A percentile compares a stretch with the other conserved stretches of the same genome.
Conservation (phyloP, 371 early-diverging fungal genomes). For the Sporodiniella umbellata region DNA sequence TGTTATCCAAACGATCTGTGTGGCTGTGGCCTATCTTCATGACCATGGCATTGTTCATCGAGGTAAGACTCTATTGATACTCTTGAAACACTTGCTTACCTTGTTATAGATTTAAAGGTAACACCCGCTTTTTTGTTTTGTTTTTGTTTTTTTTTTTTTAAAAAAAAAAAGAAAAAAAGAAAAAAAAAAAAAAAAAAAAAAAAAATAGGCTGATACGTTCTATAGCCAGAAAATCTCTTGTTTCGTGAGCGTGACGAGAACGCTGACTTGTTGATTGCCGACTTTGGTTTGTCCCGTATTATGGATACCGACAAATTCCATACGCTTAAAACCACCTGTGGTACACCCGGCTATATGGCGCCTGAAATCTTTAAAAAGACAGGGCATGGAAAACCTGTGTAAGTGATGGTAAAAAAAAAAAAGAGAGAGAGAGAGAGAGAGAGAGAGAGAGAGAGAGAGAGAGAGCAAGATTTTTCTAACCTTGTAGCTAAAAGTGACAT, state of each 20-base stretch:
- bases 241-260: constrained; percentile 73
- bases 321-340: constrained; percentile 78
- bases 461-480: no score
- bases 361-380: constrained; percentile 79
- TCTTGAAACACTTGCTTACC: neutral
- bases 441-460: no score
- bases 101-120: constrained; percentile 48
- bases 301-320: constrained; percentile 79
- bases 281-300: constrained; percentile 87
- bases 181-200: neutral
- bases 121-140: no score
- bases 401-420: no score
- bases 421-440: no score
- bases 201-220: neutral
- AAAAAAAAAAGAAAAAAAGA: no score
- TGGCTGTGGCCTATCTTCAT: constrained; percentile 82
- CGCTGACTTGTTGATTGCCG: constrained; percentile 77
- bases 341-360: constrained; percentile 88
- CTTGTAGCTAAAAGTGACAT: no score
- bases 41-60: constrained; percentile 85
- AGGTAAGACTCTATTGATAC: constrained; percentile 45
- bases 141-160: no score
- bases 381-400: constrained; percentile 66
- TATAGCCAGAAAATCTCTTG: constrained; percentile 83
- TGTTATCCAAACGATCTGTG: constrained; percentile 70